phyloP scores from a whole-genome alignment of 2,329 filamentous ascomycete genomes.

The Bimuria novae-zelandiae region DNA sequence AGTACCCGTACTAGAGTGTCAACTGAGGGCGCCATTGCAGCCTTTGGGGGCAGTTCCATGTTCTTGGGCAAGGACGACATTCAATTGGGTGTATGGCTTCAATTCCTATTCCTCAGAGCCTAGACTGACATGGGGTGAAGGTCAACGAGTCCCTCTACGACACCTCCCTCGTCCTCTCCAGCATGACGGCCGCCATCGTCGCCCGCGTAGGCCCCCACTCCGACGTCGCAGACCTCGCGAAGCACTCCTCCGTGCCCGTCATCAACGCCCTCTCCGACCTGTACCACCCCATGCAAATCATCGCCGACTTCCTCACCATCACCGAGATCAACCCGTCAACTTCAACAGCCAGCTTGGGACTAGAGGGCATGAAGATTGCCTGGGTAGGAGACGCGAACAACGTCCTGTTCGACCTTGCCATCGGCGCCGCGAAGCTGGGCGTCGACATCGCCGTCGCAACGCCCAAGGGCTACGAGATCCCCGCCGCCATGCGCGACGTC shows the following conservation, averaged over 20 bases:
- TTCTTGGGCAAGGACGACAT: constrained; percentile 96
- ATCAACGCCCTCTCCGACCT: constrained; percentile 75
- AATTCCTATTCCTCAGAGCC: too few relatives aligned
- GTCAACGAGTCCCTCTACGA: constrained; percentile 95
- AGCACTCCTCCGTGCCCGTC: constrained; percentile 55
- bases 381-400: constrained; percentile 99
- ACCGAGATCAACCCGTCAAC: constrained; percentile 71
- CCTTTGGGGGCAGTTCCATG: constrained; percentile 92
- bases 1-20: constrained; percentile 92
- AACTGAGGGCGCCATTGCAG: constrained; percentile 86
- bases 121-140: too few relatives aligned
- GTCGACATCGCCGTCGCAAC: constrained; percentile 86
- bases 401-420: constrained; percentile 90
- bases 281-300: constrained; percentile 91
- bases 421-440: constrained; percentile 84
- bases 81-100: constrained; percentile 84
- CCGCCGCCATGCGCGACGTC: constrained; percentile 70
- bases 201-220: constrained; percentile 59
- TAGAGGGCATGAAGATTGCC: constrained; percentile 85
- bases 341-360: constrained; percentile 60
- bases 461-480: constrained; percentile 82
- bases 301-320: constrained; percentile 93
- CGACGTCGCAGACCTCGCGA: constrained; percentile 54
- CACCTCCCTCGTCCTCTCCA: constrained; percentile 90
- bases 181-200: constrained; percentile 57